Conservation (phyloP, 2,329 filamentous ascomycete genomes). For the Diaporthe sp. region DNA sequence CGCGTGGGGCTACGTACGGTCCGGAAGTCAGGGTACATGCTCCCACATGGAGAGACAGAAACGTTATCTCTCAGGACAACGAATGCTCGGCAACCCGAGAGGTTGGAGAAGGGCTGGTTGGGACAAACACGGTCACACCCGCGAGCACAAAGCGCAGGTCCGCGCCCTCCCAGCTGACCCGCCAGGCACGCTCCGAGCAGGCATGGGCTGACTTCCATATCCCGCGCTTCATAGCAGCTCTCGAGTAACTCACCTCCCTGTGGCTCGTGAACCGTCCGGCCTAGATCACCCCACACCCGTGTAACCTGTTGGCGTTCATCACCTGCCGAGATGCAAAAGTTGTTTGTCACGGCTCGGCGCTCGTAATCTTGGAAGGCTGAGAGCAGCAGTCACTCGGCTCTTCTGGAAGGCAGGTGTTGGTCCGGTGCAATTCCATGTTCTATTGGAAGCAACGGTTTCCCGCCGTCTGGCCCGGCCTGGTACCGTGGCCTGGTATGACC, state of each 20-base stretch:
- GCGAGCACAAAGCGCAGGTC: background rate
- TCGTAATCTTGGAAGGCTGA: constrained; percentile 17
- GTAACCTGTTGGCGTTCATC: constrained; percentile 24
- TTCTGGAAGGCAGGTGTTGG: background rate
- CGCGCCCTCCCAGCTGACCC: constrained; percentile 14
- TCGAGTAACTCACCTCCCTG: background rate
- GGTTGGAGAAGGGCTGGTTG: background rate
- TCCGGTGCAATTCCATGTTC: background rate
- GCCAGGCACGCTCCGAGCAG: background rate
- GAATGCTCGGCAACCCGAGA: constrained; percentile 16
- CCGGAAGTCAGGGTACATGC: background rate
- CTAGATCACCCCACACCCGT: constrained; percentile 22
- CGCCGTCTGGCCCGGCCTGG: background rate
- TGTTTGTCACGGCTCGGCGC: constrained; percentile 9
- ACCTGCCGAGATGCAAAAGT: constrained; percentile 3
- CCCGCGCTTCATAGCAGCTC: background rate
- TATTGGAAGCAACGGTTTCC: constrained; percentile 1
- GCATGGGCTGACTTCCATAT: constrained; percentile 9
- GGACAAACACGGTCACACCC: constrained; percentile 16
- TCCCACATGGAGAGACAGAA: background rate
- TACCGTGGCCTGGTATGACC: constrained; percentile 7
- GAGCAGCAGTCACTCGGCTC: background rate
- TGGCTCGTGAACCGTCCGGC: background rate
- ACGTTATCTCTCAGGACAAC: background rate
- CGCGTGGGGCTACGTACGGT: background rate